A percentile compares a stretch with the other conserved stretches of the same genome.
Evolutionary conservation across 306 rosid genomes (phyloP).

Genomic region (Dryas alaskensis): DNA sequence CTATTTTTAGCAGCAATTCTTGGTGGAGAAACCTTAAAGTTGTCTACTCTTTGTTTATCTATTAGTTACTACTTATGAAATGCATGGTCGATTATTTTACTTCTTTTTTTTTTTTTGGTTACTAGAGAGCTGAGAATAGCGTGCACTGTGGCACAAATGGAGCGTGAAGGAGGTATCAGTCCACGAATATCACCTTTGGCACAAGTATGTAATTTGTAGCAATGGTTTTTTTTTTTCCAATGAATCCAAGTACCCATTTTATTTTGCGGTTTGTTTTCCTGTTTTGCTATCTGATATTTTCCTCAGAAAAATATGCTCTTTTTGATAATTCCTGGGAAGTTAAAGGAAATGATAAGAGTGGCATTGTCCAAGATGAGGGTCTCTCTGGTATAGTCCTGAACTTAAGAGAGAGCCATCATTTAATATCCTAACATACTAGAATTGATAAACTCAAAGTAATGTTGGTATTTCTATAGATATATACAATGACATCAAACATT

Average conservation of each 20-base stretch:
- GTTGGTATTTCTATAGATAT: background rate
- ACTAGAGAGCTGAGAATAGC: conserved; percentile 93
- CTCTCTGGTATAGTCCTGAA: background rate
- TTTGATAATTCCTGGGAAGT: background rate
- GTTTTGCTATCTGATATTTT: background rate
- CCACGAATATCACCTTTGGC: conserved; percentile 93
- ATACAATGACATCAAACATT: background rate
- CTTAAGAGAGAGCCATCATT: background rate
- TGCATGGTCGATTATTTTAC: conserved; percentile 25
- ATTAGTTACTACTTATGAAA: conserved; percentile 21
- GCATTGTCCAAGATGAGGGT: background rate
- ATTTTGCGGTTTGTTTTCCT: background rate
- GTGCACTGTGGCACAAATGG: conserved; percentile 97
- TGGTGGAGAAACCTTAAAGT: conserved; percentile 96
- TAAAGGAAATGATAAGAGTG: background rate
- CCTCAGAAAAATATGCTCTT: too few relatives aligned
- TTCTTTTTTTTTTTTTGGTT: conserved; percentile 16
- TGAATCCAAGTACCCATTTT: too few relatives aligned
- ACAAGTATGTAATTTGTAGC: conserved; percentile 48
- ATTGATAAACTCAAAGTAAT: background rate
- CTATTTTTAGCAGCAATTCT: conserved; percentile 85
- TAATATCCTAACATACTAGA: background rate
- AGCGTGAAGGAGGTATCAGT: conserved; percentile 97
- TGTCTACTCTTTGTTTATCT: conserved; percentile 23
- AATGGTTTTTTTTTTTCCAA: background rate